These are phyloP conservation scores for Mycena capillaripes DNA, from an alignment of 768 basidiomycete species.

Conservation along the genomic window DNA sequence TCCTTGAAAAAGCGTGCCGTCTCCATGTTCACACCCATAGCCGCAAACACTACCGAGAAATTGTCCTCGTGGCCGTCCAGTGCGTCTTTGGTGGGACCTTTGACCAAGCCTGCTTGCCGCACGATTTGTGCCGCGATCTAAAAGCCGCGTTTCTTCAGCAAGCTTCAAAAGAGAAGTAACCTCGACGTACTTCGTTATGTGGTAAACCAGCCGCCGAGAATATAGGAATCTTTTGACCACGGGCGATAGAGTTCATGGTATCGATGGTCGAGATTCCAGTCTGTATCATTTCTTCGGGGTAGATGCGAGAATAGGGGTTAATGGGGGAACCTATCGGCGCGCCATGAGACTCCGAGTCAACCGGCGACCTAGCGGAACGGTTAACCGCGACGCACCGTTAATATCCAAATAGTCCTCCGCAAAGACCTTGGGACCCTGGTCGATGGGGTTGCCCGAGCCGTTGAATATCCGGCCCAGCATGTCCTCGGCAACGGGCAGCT, in stretches of 20 bases:
- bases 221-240: constrained; percentile 99
- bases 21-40: constrained; percentile 99
- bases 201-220: constrained; percentile 99
- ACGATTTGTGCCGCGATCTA: constrained; percentile 99
- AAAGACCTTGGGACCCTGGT: constrained; percentile 98
- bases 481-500: constrained; percentile 97
- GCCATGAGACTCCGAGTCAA: constrained; percentile 31
- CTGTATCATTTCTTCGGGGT: constrained; percentile 99
- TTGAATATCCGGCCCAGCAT: constrained; percentile 99
- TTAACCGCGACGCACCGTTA: constrained; percentile 75
- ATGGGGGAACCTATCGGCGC: constrained; percentile 87
- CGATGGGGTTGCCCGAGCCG: constrained; percentile 97
- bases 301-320: constrained; percentile 98
- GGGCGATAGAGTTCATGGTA: constrained; percentile 98
- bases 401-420: constrained; percentile 99
- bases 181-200: constrained; percentile 89
- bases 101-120: constrained; percentile 98
- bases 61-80: constrained; percentile 99
- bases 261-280: constrained; percentile 99
- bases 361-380: constrained; percentile 5
- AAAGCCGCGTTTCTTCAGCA: constrained; percentile 14
- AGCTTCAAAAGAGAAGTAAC: constrained; percentile 24
- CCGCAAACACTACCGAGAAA: constrained; percentile 99
- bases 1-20: constrained; percentile 99
- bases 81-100: constrained; percentile 95